phyloP scores from a whole-genome alignment of 495 filamentous ascomycete species.

The Penicillium pulvis region DNA sequence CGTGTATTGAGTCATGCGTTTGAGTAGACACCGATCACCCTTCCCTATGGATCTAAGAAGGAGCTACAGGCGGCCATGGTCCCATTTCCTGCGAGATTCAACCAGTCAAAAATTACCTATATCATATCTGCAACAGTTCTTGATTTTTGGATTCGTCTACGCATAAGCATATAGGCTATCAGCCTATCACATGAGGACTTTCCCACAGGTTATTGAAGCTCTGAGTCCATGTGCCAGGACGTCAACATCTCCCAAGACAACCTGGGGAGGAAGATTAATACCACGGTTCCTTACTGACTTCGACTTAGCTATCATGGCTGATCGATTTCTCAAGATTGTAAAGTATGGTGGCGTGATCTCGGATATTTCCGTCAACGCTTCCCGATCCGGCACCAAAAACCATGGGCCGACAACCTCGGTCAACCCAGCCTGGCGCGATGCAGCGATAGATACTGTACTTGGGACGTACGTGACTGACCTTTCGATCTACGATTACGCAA shows the following conservation, averaged over 20 bases:
- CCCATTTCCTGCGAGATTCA: not conserved
- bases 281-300: constrained; percentile 42
- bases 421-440: constrained; percentile 2
- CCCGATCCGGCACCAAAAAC: constrained; percentile 23
- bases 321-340: constrained; percentile 20
- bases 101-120: constrained; percentile 11
- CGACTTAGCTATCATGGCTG: constrained; percentile 19
- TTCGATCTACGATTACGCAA: not conserved
- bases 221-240: constrained; percentile 32
- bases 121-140: not conserved
- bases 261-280: constrained; percentile 58
- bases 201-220: constrained; percentile 43
- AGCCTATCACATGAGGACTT: constrained; percentile 24
- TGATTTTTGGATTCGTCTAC: too few relatives aligned
- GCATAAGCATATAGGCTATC: not conserved
- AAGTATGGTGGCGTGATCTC: constrained; percentile 35
- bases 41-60: constrained; percentile 13
- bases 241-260: constrained; percentile 46
- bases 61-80: constrained; percentile 11
- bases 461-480: constrained; percentile 10
- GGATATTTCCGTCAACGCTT: constrained; percentile 37
- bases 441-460: not conserved
- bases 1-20: constrained; percentile 4
- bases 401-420: constrained; percentile 3
- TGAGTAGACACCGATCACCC: constrained; percentile 11